Percentiles rank a stretch among this genome's conserved stretches.
phyloP scores from a whole-genome alignment of 139 green algal genomes.

The Protoeuglena noctilucae region DNA sequence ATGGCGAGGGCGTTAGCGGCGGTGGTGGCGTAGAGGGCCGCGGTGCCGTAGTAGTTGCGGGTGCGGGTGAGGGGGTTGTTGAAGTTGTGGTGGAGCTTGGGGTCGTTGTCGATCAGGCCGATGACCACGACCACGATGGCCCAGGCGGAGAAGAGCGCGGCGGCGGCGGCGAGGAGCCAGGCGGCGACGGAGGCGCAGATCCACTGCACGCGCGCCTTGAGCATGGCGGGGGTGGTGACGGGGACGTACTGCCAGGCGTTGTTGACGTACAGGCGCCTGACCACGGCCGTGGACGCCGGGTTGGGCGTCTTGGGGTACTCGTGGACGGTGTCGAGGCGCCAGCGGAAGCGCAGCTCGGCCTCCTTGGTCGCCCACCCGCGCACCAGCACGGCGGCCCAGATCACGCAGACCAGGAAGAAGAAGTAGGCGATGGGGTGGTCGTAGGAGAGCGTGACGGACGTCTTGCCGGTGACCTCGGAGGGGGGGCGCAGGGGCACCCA shows the following conservation, averaged over 20 bases:
- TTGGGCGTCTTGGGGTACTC: slow-evolving; percentile 6
- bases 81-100: slow-evolving; percentile 9
- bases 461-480: slow-evolving; percentile 5
- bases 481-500: slow-evolving; percentile 7
- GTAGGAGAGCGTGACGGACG: too few species aligned
- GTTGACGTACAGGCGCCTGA: slow-evolving; percentile 6
- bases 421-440: slow-evolving; percentile 17
- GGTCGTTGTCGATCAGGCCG: slow-evolving; percentile 4
- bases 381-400: slow-evolving; percentile 8
- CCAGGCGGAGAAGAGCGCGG: neutral
- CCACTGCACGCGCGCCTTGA: neutral
- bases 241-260: slow-evolving; percentile 9
- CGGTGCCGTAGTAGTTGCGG: slow-evolving; percentile 8
- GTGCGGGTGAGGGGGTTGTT: neutral
- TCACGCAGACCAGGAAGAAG: slow-evolving; percentile 8
- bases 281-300: slow-evolving; percentile 4
- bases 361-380: slow-evolving; percentile 9
- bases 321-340: slow-evolving; percentile 3
- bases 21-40: slow-evolving; percentile 8
- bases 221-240: neutral
- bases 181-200: neutral
- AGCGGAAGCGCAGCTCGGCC: slow-evolving; percentile 10
- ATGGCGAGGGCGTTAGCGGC: slow-evolving; percentile 8
- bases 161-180: neutral
- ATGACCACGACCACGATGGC: slow-evolving; percentile 3